These are phyloP conservation scores for Gaertneriomyces semiglobifer DNA, from an alignment of 192 early-diverging fungal species.

Conservation along the genomic window DNA sequence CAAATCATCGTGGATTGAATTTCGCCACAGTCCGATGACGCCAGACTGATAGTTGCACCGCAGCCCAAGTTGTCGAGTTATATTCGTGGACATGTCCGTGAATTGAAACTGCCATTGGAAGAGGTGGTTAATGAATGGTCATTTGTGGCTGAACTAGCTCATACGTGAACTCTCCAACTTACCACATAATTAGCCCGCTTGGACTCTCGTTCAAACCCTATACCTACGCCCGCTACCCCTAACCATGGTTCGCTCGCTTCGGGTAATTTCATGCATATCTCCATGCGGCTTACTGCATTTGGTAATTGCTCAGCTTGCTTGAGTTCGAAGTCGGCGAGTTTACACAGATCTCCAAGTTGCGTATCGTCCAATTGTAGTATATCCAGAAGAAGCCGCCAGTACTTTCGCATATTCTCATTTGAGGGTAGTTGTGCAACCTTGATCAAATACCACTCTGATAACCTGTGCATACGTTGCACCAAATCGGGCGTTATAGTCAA, in stretches of 20 bases:
- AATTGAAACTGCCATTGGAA: constrained; percentile 8
- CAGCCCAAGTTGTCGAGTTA: constrained; percentile 7
- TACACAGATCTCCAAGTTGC: not conserved
- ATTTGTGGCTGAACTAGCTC: not conserved
- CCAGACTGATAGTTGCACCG: constrained; percentile 21
- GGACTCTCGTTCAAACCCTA: too few species aligned
- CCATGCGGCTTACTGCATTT: too few species aligned
- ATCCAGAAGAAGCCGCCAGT: too few species aligned
- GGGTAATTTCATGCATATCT: too few species aligned
- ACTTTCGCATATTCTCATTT: too few species aligned
- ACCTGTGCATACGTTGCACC: too few species aligned
- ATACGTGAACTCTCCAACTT: not conserved
- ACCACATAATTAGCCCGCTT: not conserved
- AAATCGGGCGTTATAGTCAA: too few species aligned
- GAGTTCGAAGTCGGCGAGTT: constrained; percentile 2
- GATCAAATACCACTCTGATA: too few species aligned
- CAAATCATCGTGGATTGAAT: constrained; percentile 13
- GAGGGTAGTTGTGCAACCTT: too few species aligned
- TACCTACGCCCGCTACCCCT: too few species aligned
- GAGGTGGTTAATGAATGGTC: not conserved
- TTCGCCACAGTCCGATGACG: constrained; percentile 20
- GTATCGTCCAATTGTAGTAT: too few species aligned
- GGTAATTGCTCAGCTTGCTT: not conserved
- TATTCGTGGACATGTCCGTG: not conserved
- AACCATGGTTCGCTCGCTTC: too few species aligned